Evolutionary conservation across 768 basidiomycete genomes (phyloP).

Genomic region (Calocybe gangraenosa): DNA sequence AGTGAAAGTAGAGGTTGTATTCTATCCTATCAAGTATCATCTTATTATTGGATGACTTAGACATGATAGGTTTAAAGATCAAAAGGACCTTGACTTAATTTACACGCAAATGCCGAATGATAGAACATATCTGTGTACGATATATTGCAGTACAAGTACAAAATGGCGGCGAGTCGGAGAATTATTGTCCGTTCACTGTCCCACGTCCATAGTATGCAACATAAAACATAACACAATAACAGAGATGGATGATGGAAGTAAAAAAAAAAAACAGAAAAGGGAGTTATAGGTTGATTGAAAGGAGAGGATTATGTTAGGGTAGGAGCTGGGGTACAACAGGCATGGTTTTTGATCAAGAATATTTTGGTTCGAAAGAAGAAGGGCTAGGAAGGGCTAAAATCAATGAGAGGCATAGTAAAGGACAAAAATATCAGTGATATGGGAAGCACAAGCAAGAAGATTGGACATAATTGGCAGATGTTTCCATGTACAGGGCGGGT

Average conservation of each 20-base stretch:
- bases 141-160: conserved; percentile 40
- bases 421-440: too few species aligned
- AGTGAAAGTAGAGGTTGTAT: too few species aligned
- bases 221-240: conserved; percentile 13
- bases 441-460: background rate
- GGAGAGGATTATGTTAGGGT: conserved; percentile 1
- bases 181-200: conserved; percentile 57
- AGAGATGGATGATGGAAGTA: conserved; percentile 10
- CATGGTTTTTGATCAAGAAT: too few species aligned
- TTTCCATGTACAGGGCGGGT: background rate
- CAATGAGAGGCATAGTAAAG: conserved; percentile 12
- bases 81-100: too few species aligned
- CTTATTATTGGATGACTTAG: too few species aligned
- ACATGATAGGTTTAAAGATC: too few species aligned
- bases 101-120: too few species aligned
- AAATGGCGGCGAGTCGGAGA: conserved; percentile 39
- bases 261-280: conserved; percentile 9
- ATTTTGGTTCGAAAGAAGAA: too few species aligned
- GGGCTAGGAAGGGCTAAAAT: conserved; percentile 8
- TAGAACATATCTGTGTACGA: conserved; percentile 11
- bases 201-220: conserved; percentile 32
- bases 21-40: too few species aligned
- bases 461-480: conserved; percentile 3
- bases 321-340: background rate
- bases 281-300: background rate